These are phyloP conservation scores for Fragaria ananassa DNA, from an alignment of 306 rosid genomes.

Conservation along the genomic window DNA sequence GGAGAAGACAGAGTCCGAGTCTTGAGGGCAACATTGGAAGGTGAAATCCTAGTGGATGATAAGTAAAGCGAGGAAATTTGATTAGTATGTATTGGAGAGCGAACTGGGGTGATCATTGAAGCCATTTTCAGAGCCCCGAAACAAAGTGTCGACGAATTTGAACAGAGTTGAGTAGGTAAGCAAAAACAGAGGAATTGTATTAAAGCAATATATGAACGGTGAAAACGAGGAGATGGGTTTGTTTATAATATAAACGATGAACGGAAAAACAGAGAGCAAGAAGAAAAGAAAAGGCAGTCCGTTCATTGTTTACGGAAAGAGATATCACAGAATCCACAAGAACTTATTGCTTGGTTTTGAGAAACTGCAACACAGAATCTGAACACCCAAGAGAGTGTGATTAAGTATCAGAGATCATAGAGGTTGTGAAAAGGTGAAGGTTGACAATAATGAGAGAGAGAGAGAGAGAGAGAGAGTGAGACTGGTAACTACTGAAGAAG, in stretches of 20 bases:
- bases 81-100: slow-evolving; percentile 29
- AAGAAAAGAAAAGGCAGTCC: neutral
- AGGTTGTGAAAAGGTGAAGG: neutral
- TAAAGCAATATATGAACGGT: slow-evolving; percentile 17
- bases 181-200: slow-evolving; percentile 1
- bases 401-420: neutral
- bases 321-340: neutral
- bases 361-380: slow-evolving; percentile 5
- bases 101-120: slow-evolving; percentile 40
- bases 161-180: slow-evolving; percentile 6
- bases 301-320: neutral
- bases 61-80: slow-evolving; percentile 35
- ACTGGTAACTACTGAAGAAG: neutral
- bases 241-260: slow-evolving; percentile 10
- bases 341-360: neutral
- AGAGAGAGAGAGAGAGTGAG: slow-evolving; percentile 6
- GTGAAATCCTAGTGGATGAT: slow-evolving; percentile 27
- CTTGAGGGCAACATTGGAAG: slow-evolving; percentile 26
- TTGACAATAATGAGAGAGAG: slow-evolving; percentile 14
- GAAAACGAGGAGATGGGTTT: slow-evolving; percentile 27
- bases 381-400: neutral
- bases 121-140: slow-evolving; percentile 35
- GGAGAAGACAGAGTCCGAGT: slow-evolving; percentile 27
- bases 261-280: slow-evolving; percentile 28
- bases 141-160: slow-evolving; percentile 3